These are phyloP conservation scores for Cystobasidium onofrii DNA, from an alignment of 768 basidiomycete genomes.

Conservation along the genomic window DNA sequence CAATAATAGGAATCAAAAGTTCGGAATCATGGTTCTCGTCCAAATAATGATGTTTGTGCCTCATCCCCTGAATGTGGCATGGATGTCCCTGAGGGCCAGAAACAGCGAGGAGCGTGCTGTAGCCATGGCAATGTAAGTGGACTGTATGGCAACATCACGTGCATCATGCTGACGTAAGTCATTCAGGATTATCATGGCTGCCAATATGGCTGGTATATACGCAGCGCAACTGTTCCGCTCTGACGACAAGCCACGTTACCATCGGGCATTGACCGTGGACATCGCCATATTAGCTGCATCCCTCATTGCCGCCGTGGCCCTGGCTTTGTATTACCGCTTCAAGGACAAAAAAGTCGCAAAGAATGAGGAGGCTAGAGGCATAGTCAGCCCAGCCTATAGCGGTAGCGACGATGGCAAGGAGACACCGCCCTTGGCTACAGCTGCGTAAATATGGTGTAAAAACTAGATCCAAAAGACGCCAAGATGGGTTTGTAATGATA, in stretches of 20 bases:
- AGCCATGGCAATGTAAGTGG: slow-evolving; percentile 40
- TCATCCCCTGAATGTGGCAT: slow-evolving; percentile 42
- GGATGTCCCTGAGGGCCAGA: slow-evolving; percentile 41
- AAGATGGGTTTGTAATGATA: too few species aligned
- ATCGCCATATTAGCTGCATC: slow-evolving; percentile 35
- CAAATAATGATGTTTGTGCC: slow-evolving; percentile 35
- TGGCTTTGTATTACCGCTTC: slow-evolving; percentile 36
- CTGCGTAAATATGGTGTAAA: neutral
- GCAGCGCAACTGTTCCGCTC: slow-evolving; percentile 41
- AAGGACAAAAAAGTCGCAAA: slow-evolving; percentile 7
- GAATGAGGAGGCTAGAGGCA: neutral
- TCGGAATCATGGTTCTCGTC: slow-evolving; percentile 36
- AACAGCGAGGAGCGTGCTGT: slow-evolving; percentile 41
- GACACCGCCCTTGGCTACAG: neutral
- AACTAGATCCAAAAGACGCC: too few species aligned
- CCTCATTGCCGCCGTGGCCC: slow-evolving; percentile 36
- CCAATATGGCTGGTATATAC: slow-evolving; percentile 42
- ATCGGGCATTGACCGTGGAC: slow-evolving; percentile 41
- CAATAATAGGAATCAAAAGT: slow-evolving; percentile 31
- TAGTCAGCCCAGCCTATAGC: neutral
- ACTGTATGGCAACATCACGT: neutral
- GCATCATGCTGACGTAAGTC: neutral
- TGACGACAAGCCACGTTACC: slow-evolving; percentile 42
- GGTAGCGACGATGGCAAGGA: neutral
- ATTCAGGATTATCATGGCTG: slow-evolving; percentile 41